Conservation (phyloP, 345 rosid genomes). For the Populus deltoides region DNA sequence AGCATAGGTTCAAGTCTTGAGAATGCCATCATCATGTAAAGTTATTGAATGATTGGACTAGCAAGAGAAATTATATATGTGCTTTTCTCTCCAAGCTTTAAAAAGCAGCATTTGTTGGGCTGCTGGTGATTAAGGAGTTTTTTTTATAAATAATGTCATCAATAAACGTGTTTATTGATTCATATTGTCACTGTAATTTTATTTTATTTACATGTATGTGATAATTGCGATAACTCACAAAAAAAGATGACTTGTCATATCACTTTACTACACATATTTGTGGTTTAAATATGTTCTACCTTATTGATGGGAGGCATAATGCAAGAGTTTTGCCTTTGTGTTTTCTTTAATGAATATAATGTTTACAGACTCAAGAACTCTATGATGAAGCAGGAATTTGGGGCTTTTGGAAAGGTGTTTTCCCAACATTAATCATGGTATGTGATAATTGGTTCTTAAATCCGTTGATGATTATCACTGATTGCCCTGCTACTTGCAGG, state of each 20-base stretch:
- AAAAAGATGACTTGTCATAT: background rate
- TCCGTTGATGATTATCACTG: slow-evolving; percentile 24
- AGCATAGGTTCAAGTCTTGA: background rate
- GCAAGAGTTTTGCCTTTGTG: background rate
- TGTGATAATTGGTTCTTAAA: slow-evolving; percentile 31
- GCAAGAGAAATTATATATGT: background rate
- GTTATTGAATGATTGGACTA: background rate
- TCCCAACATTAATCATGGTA: slow-evolving; percentile 96
- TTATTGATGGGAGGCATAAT: background rate
- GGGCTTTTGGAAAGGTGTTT: slow-evolving; percentile 96
- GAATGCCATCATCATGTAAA: background rate
- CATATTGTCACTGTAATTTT: background rate
- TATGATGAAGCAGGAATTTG: slow-evolving; percentile 76
- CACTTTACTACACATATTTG: background rate
- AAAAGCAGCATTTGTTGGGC: background rate
- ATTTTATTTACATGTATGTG: background rate
- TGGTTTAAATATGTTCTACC: background rate
- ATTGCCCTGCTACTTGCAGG: slow-evolving; percentile 49
- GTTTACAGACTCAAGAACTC: slow-evolving; percentile 73
- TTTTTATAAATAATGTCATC: too few species aligned
- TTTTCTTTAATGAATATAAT: slow-evolving; percentile 14
- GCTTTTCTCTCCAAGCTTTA: background rate
- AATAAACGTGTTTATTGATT: background rate
- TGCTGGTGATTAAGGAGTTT: background rate
- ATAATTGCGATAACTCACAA: background rate